These are phyloP conservation scores for Rhynchosporium agropyri DNA, from an alignment of 2,329 filamentous ascomycete species.

Conservation along the genomic window DNA sequence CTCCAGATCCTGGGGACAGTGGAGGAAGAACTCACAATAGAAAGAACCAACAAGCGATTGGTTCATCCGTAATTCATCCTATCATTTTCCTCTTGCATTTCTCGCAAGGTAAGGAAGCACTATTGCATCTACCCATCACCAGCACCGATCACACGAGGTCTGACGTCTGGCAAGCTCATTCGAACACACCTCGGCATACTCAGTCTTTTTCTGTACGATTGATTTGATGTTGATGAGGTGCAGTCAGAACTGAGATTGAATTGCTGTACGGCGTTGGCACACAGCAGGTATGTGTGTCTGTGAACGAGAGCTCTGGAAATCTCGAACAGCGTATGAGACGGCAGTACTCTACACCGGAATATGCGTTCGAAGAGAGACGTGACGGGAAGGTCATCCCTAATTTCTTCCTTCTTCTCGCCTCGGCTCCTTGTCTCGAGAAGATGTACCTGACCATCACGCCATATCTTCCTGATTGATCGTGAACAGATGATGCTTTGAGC, in stretches of 20 bases:
- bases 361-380: background rate
- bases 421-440: background rate
- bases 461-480: background rate
- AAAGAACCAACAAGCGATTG: background rate
- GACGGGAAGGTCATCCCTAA: background rate
- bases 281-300: background rate
- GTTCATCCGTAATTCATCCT: slow-evolving; percentile 15
- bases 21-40: background rate
- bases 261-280: slow-evolving; percentile 1
- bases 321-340: background rate
- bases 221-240: slow-evolving; percentile 4
- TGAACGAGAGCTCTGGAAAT: slow-evolving; percentile 10
- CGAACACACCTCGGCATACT: slow-evolving; percentile 5
- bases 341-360: background rate
- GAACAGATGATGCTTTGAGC: background rate
- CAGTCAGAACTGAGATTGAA: slow-evolving; percentile 14
- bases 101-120: background rate
- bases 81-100: background rate
- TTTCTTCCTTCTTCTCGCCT: background rate
- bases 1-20: slow-evolving; percentile 1
- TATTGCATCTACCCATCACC: background rate
- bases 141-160: background rate
- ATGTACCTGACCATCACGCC: background rate
- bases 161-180: background rate
- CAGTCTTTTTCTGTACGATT: background rate